A percentile compares a stretch with the other conserved stretches of the same genome.
Evolutionary conservation across 2,329 filamentous ascomycete species (phyloP).

Genomic region (Penicillium sp.): DNA sequence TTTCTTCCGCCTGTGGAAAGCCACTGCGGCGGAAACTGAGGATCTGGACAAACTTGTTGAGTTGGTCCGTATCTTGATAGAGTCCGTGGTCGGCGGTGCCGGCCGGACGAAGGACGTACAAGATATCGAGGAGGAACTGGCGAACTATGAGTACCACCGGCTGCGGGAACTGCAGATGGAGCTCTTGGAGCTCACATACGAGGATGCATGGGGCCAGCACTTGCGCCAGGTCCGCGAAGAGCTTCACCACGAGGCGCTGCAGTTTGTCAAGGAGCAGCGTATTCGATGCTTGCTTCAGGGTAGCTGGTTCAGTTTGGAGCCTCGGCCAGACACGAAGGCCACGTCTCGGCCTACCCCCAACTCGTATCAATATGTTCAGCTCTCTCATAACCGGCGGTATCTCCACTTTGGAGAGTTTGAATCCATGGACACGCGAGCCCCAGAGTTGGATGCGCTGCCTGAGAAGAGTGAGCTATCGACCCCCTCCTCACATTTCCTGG

Average conservation of each 20-base stretch:
- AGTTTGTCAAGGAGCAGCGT: constrained; percentile 96
- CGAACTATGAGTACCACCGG: constrained; percentile 75
- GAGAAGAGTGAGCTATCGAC: constrained; percentile 63
- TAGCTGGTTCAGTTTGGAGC: constrained; percentile 74
- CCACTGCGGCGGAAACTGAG: constrained; percentile 76
- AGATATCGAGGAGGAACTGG: constrained; percentile 86
- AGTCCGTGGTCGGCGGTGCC: constrained; percentile 84
- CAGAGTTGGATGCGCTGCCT: constrained; percentile 69
- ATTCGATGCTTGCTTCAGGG: constrained; percentile 86
- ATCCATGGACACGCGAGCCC: constrained; percentile 62
- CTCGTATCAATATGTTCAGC: constrained; percentile 78
- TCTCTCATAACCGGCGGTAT: constrained; percentile 88
- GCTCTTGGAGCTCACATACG: constrained; percentile 84
- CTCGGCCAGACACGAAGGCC: constrained; percentile 51
- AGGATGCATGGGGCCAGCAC: constrained; percentile 92
- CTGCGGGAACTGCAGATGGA: constrained; percentile 92
- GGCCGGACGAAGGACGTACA: constrained; percentile 78
- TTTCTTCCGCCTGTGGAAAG: constrained; percentile 92
- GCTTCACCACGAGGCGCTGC: constrained; percentile 83
- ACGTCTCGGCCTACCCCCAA: constrained; percentile 30
- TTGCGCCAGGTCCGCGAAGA: constrained; percentile 88
- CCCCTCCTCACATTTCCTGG: background rate
- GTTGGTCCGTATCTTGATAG: constrained; percentile 83
- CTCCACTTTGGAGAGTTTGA: constrained; percentile 89
- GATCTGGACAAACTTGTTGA: constrained; percentile 95